Conservation (phyloP, 140 eudicot genomes). For the Ambrosia hybrid region DNA sequence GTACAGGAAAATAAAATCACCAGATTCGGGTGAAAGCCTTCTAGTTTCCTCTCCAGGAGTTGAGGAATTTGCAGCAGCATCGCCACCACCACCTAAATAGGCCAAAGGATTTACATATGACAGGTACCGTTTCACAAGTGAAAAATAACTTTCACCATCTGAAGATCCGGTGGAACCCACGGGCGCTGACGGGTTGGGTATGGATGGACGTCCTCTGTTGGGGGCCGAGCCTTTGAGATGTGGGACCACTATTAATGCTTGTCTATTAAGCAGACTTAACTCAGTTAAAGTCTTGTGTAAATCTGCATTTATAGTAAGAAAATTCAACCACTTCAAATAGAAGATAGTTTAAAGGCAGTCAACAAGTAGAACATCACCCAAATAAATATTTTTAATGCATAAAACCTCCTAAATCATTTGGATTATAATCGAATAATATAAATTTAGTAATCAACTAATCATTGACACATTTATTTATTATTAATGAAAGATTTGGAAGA, state of each 20-base stretch:
- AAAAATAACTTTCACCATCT: slow-evolving; percentile 66
- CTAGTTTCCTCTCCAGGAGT: slow-evolving; percentile 51
- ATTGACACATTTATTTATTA: not conserved
- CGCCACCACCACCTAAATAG: slow-evolving; percentile 55
- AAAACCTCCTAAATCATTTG: not conserved
- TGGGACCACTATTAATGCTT: slow-evolving; percentile 72
- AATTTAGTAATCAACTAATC: not conserved
- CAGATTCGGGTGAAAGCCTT: slow-evolving; percentile 41
- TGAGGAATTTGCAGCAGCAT: slow-evolving; percentile 42
- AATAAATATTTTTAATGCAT: slow-evolving; percentile 1
- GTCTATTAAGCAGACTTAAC: slow-evolving; percentile 61
- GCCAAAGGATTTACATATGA: slow-evolving; percentile 73
- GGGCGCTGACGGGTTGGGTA: slow-evolving; percentile 30
- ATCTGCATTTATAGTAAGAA: slow-evolving; percentile 44
- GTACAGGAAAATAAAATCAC: slow-evolving; percentile 39
- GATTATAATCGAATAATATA: not conserved
- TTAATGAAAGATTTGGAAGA: no score
- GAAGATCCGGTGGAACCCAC: slow-evolving; percentile 39
- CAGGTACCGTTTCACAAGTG: slow-evolving; percentile 50
- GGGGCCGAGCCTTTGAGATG: slow-evolving; percentile 32
- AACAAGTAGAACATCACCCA: not conserved
- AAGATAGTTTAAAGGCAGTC: not conserved
- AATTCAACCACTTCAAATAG: slow-evolving; percentile 18
- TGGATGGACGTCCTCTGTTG: slow-evolving; percentile 35
- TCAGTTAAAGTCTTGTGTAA: slow-evolving; percentile 59